Evolutionary conservation across 108 stramenopile species (phyloP).

Genomic region (Craspedostauros australis): DNA sequence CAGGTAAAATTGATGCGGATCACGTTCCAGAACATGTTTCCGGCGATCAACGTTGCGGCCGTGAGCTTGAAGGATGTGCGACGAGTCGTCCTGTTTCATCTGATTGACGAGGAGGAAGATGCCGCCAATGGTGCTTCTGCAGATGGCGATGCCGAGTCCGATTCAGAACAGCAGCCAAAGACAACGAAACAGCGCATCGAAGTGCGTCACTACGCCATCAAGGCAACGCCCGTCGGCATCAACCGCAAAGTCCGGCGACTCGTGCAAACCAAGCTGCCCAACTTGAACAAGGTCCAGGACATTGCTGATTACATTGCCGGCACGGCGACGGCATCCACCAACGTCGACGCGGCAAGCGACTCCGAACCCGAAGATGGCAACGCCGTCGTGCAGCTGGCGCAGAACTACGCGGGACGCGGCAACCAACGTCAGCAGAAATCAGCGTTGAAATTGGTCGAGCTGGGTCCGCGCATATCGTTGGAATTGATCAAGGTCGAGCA

Average conservation of each 20-base stretch:
- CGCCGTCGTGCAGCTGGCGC: constrained; percentile 67
- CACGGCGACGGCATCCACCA: constrained; percentile 27
- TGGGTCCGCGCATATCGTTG: constrained; percentile 91
- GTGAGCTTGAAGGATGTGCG: constrained; percentile 91
- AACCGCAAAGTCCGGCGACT: constrained; percentile 86
- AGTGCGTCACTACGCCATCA: constrained; percentile 96
- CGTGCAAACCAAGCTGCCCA: constrained; percentile 90
- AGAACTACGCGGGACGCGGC: constrained; percentile 75
- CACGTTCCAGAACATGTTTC: constrained; percentile 99
- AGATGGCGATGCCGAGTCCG: constrained; percentile 9
- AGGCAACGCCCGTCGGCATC: constrained; percentile 92
- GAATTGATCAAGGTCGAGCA: constrained; percentile 93
- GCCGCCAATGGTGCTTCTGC: background rate
- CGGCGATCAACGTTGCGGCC: constrained; percentile 92
- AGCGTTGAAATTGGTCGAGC: constrained; percentile 92
- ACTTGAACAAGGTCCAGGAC: constrained; percentile 85
- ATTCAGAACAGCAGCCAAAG: constrained; percentile 25
- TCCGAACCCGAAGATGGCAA: constrained; percentile 86
- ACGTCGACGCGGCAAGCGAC: constrained; percentile 60
- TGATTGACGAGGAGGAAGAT: constrained; percentile 32
- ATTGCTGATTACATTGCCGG: constrained; percentile 94
- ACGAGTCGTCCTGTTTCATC: constrained; percentile 92
- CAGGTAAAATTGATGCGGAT: constrained; percentile 96
- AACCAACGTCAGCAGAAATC: constrained; percentile 79
- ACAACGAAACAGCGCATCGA: constrained; percentile 54